Conservation (phyloP, 2,329 filamentous ascomycete species). For the Fusarium longipes region DNA sequence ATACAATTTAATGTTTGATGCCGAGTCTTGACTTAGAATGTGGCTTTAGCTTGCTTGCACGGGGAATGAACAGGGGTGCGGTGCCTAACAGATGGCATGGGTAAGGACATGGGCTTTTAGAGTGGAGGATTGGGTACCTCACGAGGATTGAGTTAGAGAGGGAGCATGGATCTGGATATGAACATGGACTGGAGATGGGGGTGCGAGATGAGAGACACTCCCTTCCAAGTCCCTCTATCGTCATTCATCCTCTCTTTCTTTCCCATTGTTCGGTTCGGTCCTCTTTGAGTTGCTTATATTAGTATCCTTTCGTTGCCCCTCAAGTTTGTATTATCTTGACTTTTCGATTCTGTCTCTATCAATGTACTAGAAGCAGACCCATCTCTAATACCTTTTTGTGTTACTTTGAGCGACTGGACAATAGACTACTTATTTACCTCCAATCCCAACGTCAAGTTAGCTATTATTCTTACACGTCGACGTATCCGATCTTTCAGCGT, state of each 20-base stretch:
- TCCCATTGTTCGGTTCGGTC: conserved; percentile 24
- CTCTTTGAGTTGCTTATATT: conserved; percentile 30
- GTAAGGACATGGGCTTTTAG: conserved; percentile 6
- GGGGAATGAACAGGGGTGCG: conserved; percentile 11
- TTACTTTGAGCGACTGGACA: not conserved
- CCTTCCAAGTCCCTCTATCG: conserved; percentile 37
- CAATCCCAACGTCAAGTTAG: not conserved
- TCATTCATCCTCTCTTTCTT: conserved; percentile 29
- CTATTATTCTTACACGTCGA: not conserved
- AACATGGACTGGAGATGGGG: conserved; percentile 15
- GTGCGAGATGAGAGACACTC: conserved; percentile 32
- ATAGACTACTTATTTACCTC: conserved; percentile 1
- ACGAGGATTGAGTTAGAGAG: not conserved
- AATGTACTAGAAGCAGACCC: not conserved
- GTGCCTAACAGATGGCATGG: not conserved
- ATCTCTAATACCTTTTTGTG: not conserved
- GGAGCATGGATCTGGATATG: not conserved
- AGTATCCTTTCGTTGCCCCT: conserved; percentile 35
- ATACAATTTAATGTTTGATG: conserved; percentile 16
- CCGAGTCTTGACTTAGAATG: conserved; percentile 3
- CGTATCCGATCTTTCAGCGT: not conserved
- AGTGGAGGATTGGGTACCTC: not conserved
- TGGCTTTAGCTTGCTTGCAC: not conserved
- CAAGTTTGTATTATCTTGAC: conserved; percentile 7
- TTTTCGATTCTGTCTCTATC: not conserved